Conservation (phyloP, 345 rosid genomes). For the Psidium guajava region DNA sequence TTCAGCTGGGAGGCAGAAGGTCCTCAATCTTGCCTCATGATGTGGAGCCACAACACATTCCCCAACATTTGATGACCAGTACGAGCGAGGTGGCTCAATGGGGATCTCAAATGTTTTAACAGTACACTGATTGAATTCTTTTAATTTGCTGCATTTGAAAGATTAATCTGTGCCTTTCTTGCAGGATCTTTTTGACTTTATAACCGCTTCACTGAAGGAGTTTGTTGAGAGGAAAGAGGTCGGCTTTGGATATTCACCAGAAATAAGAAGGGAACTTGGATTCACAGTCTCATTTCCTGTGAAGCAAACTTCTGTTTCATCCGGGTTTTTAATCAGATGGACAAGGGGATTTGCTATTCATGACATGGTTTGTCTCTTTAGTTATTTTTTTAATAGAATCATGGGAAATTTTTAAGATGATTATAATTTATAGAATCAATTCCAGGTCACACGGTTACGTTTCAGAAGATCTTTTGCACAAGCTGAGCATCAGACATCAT, state of each 20-base stretch:
- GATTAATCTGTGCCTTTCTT: background rate
- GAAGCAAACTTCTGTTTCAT: conserved; percentile 53
- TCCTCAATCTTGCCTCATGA: conserved; percentile 47
- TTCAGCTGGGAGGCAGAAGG: conserved; percentile 64
- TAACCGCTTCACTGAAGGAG: conserved; percentile 55
- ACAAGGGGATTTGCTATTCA: conserved; percentile 72
- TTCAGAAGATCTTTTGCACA: background rate
- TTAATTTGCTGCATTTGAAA: background rate
- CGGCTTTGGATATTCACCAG: conserved; percentile 19
- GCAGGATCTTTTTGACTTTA: conserved; percentile 82
- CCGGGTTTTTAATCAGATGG: conserved; percentile 75
- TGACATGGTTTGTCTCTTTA: conserved; percentile 56
- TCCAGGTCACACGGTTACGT: background rate
- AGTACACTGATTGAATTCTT: background rate
- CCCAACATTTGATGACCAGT: conserved; percentile 59
- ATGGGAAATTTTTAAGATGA: background rate
- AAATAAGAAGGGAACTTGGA: conserved; percentile 53
- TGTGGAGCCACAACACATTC: conserved; percentile 56
- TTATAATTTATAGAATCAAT: background rate
- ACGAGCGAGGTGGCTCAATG: conserved; percentile 51
- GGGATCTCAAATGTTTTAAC: background rate
- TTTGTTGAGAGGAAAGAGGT: conserved; percentile 62
- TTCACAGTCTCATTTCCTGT: conserved; percentile 90
- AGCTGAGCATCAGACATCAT: background rate
- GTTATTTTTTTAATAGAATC: background rate